Base-by-base conservation (phyloP, 352 stramenopile species). In the Pythium dissimile region DNA sequence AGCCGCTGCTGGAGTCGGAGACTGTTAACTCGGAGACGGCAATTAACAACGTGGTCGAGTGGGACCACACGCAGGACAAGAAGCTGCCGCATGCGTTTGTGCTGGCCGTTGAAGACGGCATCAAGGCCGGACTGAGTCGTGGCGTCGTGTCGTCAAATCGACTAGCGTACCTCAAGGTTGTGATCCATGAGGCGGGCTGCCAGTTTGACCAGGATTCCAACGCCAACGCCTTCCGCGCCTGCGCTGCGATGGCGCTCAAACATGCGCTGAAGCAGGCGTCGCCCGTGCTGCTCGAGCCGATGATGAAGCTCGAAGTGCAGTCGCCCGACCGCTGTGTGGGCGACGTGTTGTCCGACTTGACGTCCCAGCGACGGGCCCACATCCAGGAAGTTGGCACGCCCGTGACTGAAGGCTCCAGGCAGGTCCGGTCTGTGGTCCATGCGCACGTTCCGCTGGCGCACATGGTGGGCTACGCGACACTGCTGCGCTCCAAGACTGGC, bases 391-490 rank as follows among this genome's bases (percentile, higher is more conserved):
- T 91, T 10, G 59, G 64, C 1, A 67, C 75, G 26, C 59, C 68
- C 6, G 47, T 59, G 9, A 63, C 20, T 45, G 67, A 69, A 16
- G 54, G 44, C 5, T 27, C 48, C 9, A 62, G 66, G 0, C 68
- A 72, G 13, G 72, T 71, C 3, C 84, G 78, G 23, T 80, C 80
- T 3, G 69, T 86, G 34, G 72, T 94, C 23, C 64, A 82, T 46
- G 77, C 77, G 5, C 65, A 89, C 35, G 82, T 91, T 38, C 82
- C 84, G 31, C 62, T 92, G 20, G 72, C 64, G 32, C 64, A 89
- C 67, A 89, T 94, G 80, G 71, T 94, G 34, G 84, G 84, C 5
- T 94, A 89, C 59, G 73, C 84, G 35, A 94, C 84, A 13, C 38
- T 84, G 20, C 50, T 94, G 42, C 84, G 84, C 6, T 94, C 84